Evolutionary conservation across 2,329 filamentous ascomycete species (phyloP).

Genomic region (Coniochaeta sp.): DNA sequence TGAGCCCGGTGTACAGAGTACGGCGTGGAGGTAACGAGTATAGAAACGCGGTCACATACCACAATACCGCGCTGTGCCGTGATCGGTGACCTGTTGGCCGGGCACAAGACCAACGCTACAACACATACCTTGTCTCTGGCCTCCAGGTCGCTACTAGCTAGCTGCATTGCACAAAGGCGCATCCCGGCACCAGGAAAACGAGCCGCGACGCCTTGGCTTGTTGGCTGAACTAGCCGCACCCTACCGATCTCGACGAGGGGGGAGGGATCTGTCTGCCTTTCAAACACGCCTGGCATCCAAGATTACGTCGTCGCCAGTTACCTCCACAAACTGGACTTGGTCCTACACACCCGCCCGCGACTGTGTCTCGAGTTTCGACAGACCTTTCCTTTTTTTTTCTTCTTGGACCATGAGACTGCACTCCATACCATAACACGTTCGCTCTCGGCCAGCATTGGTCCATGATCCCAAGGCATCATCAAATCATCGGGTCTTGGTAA

Average conservation of each 20-base stretch:
- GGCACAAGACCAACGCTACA: background rate
- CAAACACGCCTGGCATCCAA: background rate
- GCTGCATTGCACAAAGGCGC: background rate
- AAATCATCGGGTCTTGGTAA: background rate
- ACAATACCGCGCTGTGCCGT: background rate
- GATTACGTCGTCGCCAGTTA: background rate
- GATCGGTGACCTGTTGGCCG: background rate
- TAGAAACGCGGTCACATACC: background rate
- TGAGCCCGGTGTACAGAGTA: background rate
- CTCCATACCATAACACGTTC: background rate
- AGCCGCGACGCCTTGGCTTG: slow-evolving; percentile 1
- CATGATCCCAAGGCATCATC: background rate
- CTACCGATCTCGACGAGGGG: background rate
- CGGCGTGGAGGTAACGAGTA: background rate
- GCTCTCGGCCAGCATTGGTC: background rate
- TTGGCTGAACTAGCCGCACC: background rate
- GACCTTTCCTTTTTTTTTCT: slow-evolving; percentile 2
- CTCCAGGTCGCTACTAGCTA: too few species aligned
- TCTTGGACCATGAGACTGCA: background rate
- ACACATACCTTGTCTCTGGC: background rate
- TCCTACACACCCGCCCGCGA: background rate
- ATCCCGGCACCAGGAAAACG: background rate
- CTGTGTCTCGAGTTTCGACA: slow-evolving; percentile 5
- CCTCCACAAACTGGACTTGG: background rate
- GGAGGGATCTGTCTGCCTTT: background rate